Evolutionary conservation across 2,329 filamentous ascomycete genomes (phyloP).

Genomic region (Penicillium sp.): DNA sequence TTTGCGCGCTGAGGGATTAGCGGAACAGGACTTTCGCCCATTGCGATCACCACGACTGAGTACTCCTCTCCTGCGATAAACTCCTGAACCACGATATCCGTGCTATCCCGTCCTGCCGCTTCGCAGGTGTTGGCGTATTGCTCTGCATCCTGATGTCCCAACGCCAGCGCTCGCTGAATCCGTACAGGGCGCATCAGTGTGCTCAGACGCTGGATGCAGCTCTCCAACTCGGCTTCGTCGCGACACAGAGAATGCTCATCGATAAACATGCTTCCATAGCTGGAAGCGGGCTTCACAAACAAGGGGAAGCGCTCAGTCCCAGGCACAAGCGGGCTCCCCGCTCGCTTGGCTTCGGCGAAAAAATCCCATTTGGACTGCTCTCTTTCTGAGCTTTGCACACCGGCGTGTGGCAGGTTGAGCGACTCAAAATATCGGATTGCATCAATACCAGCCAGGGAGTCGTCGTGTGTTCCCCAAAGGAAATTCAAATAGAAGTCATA

Average conservation of each 20-base stretch:
- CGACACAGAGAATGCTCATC: slow-evolving; percentile 20
- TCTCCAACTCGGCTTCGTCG: slow-evolving; percentile 11
- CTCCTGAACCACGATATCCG: slow-evolving; percentile 25
- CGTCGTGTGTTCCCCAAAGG: slow-evolving; percentile 25
- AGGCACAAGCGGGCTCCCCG: slow-evolving; percentile 16
- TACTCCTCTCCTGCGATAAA: slow-evolving; percentile 22
- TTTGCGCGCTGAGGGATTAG: slow-evolving; percentile 14
- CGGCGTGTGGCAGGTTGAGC: slow-evolving; percentile 16
- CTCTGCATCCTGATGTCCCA: neutral
- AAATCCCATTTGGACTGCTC: slow-evolving; percentile 22
- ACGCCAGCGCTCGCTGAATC: neutral
- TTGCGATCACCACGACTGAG: slow-evolving; percentile 19
- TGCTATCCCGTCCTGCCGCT: neutral
- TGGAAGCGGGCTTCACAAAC: slow-evolving; percentile 24
- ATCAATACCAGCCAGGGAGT: slow-evolving; percentile 22
- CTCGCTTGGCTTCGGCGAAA: slow-evolving; percentile 13
- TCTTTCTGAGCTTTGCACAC: slow-evolving; percentile 20
- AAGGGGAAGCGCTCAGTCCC: slow-evolving; percentile 15
- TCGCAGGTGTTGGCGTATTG: slow-evolving; percentile 1
- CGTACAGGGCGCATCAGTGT: slow-evolving; percentile 9
- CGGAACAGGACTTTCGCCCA: slow-evolving; percentile 18
- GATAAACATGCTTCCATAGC: slow-evolving; percentile 21
- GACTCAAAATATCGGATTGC: slow-evolving; percentile 24
- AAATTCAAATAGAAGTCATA: slow-evolving; percentile 29
- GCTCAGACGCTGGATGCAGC: slow-evolving; percentile 10